Evolutionary conservation across 352 stramenopile species (phyloP).

Genomic region (Phytopythium cucurbitacearum): DNA sequence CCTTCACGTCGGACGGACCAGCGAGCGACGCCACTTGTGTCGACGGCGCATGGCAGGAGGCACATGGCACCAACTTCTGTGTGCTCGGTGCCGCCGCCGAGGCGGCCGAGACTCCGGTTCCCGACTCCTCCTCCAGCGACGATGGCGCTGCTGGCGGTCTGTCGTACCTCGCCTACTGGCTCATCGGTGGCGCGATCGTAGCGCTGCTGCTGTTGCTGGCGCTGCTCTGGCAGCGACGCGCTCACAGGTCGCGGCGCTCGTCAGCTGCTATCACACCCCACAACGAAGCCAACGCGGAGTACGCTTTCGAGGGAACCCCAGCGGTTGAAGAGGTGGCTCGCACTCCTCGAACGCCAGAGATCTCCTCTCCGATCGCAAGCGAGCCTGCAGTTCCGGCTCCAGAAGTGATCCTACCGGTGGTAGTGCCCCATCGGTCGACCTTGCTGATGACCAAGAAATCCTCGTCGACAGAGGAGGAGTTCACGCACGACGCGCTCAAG

Average conservation of each 20-base stretch:
- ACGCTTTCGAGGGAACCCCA: slow-evolving; percentile 12
- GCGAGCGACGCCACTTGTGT: slow-evolving; percentile 15
- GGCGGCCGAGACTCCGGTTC: slow-evolving; percentile 9
- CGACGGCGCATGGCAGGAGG: slow-evolving; percentile 24
- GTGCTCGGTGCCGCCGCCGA: slow-evolving; percentile 24
- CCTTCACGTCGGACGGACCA: slow-evolving; percentile 25
- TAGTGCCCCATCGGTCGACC: too few relatives aligned
- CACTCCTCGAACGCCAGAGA: too few relatives aligned
- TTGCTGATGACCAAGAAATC: too few relatives aligned
- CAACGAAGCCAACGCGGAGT: slow-evolving; percentile 7
- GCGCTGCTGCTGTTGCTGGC: slow-evolving; percentile 29
- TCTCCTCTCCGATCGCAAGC: too few relatives aligned
- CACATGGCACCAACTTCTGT: slow-evolving; percentile 29
- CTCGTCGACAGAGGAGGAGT: slow-evolving; percentile 8
- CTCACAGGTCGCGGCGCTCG: slow-evolving; percentile 20
- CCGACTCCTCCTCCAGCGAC: slow-evolving; percentile 10
- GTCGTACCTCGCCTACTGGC: slow-evolving; percentile 20
- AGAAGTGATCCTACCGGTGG: too few relatives aligned
- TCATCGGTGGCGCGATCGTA: slow-evolving; percentile 25
- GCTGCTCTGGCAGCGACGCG: slow-evolving; percentile 23
- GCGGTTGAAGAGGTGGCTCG: not conserved
- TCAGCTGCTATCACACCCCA: slow-evolving; percentile 15
- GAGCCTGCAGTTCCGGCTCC: too few relatives aligned
- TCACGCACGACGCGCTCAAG: slow-evolving; percentile 22
- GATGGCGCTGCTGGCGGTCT: slow-evolving; percentile 10